Conservation (phyloP, 2,329 filamentous ascomycete species). For the Ophiosphaerella narmari region DNA sequence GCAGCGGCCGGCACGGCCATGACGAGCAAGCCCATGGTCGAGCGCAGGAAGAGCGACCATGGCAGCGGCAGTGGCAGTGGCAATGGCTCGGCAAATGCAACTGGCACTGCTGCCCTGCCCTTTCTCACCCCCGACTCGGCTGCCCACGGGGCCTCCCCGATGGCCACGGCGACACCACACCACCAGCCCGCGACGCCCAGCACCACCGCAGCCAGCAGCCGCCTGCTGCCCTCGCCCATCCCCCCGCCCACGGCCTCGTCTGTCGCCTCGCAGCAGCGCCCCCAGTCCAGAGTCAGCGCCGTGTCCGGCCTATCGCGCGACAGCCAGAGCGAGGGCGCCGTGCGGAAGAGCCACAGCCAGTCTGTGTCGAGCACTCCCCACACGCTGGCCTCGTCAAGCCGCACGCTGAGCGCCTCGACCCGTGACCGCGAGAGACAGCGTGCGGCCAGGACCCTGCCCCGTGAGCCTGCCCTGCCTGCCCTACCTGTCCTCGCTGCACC, state of each 20-base stretch:
- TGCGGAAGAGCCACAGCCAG: slow-evolving; percentile 38
- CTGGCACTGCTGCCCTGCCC: slow-evolving; percentile 1
- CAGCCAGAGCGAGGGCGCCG: slow-evolving; percentile 29
- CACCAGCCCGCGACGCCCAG: neutral
- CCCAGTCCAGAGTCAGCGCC: slow-evolving; percentile 37
- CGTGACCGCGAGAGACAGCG: slow-evolving; percentile 39
- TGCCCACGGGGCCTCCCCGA: slow-evolving; percentile 10
- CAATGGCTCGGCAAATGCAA: neutral
- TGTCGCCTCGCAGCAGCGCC: slow-evolving; percentile 34
- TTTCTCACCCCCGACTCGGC: slow-evolving; percentile 24
- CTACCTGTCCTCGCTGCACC: neutral
- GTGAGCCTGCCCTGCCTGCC: slow-evolving; percentile 13
- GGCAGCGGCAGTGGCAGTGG: neutral
- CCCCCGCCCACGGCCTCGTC: slow-evolving; percentile 38
- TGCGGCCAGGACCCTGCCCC: slow-evolving; percentile 42
- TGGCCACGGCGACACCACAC: neutral
- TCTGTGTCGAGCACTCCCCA: slow-evolving; percentile 43
- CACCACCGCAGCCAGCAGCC: slow-evolving; percentile 14
- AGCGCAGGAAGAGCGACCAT: slow-evolving; percentile 30
- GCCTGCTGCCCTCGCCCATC: slow-evolving; percentile 39
- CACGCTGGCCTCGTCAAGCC: slow-evolving; percentile 44
- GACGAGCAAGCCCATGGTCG: slow-evolving; percentile 36
- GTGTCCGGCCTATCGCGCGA: slow-evolving; percentile 30
- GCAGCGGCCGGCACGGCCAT: slow-evolving; percentile 29
- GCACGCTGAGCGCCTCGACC: slow-evolving; percentile 35